These are phyloP conservation scores for barrel medic (Medicago truncatula) DNA, from an alignment of 306 rosid genomes.

Conservation along the genomic window DNA sequence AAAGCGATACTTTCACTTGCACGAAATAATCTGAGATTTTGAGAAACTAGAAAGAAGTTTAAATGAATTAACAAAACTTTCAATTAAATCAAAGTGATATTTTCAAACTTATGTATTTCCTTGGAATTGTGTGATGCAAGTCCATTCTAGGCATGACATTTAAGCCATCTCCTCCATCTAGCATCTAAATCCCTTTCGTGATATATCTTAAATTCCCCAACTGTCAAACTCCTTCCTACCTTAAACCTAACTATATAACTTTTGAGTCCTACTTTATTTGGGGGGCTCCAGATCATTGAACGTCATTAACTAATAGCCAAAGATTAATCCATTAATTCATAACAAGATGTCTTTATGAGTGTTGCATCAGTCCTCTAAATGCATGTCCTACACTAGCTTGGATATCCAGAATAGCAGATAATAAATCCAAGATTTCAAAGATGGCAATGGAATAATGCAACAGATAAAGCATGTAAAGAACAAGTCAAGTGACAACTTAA, in stretches of 20 bases:
- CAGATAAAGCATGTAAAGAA: slow-evolving; percentile 30
- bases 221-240: slow-evolving; percentile 16
- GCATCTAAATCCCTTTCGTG: slow-evolving; percentile 24
- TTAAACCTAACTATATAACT: not conserved
- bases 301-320: slow-evolving; percentile 3
- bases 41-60: slow-evolving; percentile 11
- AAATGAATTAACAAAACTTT: slow-evolving; percentile 12
- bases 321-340: slow-evolving; percentile 12
- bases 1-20: not conserved
- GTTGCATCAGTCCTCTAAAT: slow-evolving; percentile 24
- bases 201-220: not conserved
- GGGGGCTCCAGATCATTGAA: slow-evolving; percentile 18
- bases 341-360: slow-evolving; percentile 21
- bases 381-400: slow-evolving; percentile 29
- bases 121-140: slow-evolving; percentile 7
- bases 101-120: not conserved
- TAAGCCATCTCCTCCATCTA: slow-evolving; percentile 23
- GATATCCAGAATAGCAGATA: slow-evolving; percentile 30
- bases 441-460: slow-evolving; percentile 37
- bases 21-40: slow-evolving; percentile 18
- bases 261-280: not conserved
- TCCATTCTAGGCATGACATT: slow-evolving; percentile 9
- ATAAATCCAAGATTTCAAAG: slow-evolving; percentile 37
- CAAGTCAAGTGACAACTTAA: slow-evolving; percentile 31
- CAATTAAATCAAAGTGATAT: slow-evolving; percentile 31